A percentile compares a stretch with the other conserved stretches of the same genome.
phyloP scores from a whole-genome alignment of 352 stramenopile species.

The Globisporangium nunn region DNA sequence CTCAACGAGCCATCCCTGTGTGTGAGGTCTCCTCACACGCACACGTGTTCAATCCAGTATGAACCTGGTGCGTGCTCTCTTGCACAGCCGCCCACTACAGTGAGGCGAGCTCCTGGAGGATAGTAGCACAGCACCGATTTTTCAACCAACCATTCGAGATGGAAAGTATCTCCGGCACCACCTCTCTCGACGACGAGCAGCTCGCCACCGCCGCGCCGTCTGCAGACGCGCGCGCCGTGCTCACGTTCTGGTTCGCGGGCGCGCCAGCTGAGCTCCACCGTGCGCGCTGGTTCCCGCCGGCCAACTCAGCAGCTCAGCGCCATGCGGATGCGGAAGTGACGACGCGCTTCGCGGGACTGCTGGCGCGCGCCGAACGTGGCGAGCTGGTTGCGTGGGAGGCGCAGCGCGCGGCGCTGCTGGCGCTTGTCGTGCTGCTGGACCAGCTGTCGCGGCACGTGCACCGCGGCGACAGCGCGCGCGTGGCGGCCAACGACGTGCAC shows the following conservation, averaged over 20 bases:
- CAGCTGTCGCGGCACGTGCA: constrained; percentile 84
- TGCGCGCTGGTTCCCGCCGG: constrained; percentile 55
- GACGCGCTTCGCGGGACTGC: neutral
- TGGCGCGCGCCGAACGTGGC: constrained; percentile 21
- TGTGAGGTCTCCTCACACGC: no score
- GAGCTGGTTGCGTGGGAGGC: constrained; percentile 46
- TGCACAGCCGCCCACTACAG: no score
- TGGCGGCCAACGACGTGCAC: constrained; percentile 39
- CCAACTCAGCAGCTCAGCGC: constrained; percentile 41
- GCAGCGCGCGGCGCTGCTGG: constrained; percentile 39
- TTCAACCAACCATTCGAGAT: no score
- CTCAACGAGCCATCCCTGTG: no score
- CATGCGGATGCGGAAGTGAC: constrained; percentile 34
- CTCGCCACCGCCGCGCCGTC: no score
- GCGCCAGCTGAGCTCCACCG: constrained; percentile 42
- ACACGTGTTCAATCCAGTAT: no score
- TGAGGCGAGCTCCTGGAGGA: no score
- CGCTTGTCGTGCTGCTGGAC: constrained; percentile 81
- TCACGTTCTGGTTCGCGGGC: constrained; percentile 61
- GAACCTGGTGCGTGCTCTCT: no score
- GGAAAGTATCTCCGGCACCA: no score
- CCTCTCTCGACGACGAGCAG: no score
- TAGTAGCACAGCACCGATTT: no score
- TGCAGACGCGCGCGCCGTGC: constrained; percentile 17
- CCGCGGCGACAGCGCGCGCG: constrained; percentile 22